phyloP scores from a whole-genome alignment of 78 protist species.

The Paulinella micropora region DNA sequence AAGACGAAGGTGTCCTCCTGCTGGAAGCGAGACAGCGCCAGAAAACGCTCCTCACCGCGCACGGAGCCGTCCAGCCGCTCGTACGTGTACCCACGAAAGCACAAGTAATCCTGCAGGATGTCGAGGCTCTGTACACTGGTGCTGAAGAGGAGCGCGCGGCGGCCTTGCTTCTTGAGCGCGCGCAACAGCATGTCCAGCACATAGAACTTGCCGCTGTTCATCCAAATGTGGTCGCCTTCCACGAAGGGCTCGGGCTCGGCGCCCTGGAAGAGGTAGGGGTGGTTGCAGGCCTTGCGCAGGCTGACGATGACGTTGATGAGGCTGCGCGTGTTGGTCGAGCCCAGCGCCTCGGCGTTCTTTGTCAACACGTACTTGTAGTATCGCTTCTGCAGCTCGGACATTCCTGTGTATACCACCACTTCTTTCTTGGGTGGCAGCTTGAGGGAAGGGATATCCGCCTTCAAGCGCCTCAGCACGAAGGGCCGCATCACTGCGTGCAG shows the following conservation, averaged over 20 bases:
- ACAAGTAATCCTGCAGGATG: conserved; percentile 17
- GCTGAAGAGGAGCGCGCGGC: conserved; percentile 38
- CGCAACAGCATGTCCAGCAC: conserved; percentile 39
- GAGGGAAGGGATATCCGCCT: conserved; percentile 37
- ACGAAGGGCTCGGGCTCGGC: background rate
- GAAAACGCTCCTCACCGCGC: conserved; percentile 2
- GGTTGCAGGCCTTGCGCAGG: conserved; percentile 42
- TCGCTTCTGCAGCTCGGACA: background rate
- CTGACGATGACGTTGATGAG: background rate
- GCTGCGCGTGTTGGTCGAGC: background rate
- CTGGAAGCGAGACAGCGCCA: conserved; percentile 8
- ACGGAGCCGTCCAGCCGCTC: background rate
- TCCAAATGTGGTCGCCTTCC: background rate
- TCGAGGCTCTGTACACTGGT: conserved; percentile 32
- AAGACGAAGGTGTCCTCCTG: conserved; percentile 30
- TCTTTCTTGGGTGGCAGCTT: conserved; percentile 73
- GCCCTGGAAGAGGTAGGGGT: conserved; percentile 40
- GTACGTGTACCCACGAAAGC: background rate
- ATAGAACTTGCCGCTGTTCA: conserved; percentile 42
- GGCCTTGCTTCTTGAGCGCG: background rate
- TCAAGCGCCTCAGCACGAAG: conserved; percentile 41
- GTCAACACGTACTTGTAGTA: background rate
- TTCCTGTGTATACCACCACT: conserved; percentile 48
- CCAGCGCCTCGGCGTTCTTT: conserved; percentile 13
- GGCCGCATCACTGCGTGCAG: conserved; percentile 28